phyloP scores from a whole-genome alignment of 2,329 filamentous ascomycete species.

The Purpureocillium takamizusanense region DNA sequence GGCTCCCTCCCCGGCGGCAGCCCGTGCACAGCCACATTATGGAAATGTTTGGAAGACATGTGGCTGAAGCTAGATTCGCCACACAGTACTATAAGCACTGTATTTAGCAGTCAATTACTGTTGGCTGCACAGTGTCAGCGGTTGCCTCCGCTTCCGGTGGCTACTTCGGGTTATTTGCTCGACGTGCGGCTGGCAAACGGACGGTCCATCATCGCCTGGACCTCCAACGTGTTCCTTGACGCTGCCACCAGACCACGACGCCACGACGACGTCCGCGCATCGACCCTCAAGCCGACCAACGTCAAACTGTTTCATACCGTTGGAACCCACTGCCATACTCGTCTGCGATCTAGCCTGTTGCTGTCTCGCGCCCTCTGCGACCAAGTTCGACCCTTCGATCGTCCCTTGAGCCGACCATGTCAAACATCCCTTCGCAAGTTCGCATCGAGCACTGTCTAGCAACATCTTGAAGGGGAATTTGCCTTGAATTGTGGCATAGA shows the following conservation, averaged over 20 bases:
- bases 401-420: slow-evolving; percentile 17
- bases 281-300: too few relatives aligned
- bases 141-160: background rate
- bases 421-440: slow-evolving; percentile 19
- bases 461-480: slow-evolving; percentile 19
- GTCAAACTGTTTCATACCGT: too few relatives aligned
- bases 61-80: slow-evolving; percentile 1
- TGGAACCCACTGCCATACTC: too few relatives aligned
- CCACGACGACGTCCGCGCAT: background rate
- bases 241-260: too few relatives aligned
- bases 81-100: too few relatives aligned
- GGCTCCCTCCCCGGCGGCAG: slow-evolving; percentile 1
- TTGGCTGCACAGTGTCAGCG: too few relatives aligned
- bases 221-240: too few relatives aligned
- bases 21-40: slow-evolving; percentile 2
- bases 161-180: too few relatives aligned
- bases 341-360: too few relatives aligned
- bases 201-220: too few relatives aligned
- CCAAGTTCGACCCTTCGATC: background rate
- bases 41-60: background rate
- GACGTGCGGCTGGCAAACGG: too few relatives aligned
- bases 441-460: slow-evolving; percentile 18
- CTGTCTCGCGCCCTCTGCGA: background rate
- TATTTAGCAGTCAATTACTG: too few relatives aligned
- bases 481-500: background rate